Evolutionary conservation across 1,284 basidiomycete genomes (phyloP), one percentile per base, ranked within the genome.

Genomic region (Trichosporon sp.): DNA sequence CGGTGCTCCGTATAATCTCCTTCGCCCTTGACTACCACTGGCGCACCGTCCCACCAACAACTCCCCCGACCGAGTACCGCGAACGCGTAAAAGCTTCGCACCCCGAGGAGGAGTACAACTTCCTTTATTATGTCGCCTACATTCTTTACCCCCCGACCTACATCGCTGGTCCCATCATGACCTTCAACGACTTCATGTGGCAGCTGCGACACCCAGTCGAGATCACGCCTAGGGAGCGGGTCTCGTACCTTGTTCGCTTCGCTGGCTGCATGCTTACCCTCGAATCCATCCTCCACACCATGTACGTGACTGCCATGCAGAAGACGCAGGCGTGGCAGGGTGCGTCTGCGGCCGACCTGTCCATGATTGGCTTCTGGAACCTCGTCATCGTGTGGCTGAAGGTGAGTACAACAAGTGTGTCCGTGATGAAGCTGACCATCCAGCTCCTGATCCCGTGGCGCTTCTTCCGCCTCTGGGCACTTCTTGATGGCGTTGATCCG

Each of bases 261-360:
- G 70, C 91, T 2, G 78, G 86, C 51, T 91, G 89, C 74, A 81
- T 94, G 40, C 80, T 97, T 63, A 92, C 91, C 1, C 96, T 98
- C 91, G 97, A 99, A 84, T 85, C 91, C 66, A 89, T 98, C 68
- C 86, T 97, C 51, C 96, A 99, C 81, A 94, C 88, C 80, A 96
- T 98, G 90, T 96, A 98, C 78, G 92, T 98, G 37, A 93, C 97
- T 19, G 96, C 95, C 4, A 98, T 98, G 86, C 98, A 98, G 83
- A 94, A 97, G 77, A 86, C 89, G 0, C 88, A 88, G 59, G 81
- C 85, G 37, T 88, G 87, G 87, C 77, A 82, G 0, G 92, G 91
- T 1, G 88, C 91, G 77, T 88, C 89, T 0, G 91, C 94, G 0
- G 89, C 91, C 11, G 88, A 98, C 80, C 88, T 99, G 26, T 90